A percentile compares a stretch with the other conserved stretches of the same genome.
Conservation (phyloP, 2,329 filamentous ascomycete genomes). For the Fusarium annulatum region DNA sequence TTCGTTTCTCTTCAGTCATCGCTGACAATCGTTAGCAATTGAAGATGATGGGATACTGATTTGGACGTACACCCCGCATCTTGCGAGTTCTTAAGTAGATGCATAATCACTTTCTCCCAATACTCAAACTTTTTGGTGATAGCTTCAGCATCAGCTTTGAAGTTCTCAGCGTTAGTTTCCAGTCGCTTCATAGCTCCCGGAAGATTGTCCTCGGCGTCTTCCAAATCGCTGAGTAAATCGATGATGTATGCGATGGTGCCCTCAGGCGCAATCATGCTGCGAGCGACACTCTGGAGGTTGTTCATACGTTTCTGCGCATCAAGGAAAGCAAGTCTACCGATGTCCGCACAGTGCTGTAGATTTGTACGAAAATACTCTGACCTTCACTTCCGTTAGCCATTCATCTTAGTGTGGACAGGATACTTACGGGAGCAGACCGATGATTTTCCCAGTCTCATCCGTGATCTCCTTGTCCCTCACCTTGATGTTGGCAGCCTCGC, state of each 20-base stretch:
- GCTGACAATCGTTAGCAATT: background rate
- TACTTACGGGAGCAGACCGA: background rate
- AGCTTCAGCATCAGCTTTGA: background rate
- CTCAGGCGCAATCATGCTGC: background rate
- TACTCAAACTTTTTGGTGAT: background rate
- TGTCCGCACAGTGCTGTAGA: background rate
- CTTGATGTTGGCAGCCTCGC: background rate
- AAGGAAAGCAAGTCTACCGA: background rate
- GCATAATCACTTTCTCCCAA: background rate
- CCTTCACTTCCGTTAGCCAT: background rate
- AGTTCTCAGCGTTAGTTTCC: background rate
- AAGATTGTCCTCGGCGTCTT: background rate
- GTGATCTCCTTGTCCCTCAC: background rate
- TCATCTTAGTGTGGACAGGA: rapidly evolving
- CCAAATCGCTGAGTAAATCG: background rate
- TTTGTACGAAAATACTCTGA: background rate
- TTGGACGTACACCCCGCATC: background rate
- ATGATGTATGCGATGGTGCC: background rate
- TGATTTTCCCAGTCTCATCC: background rate
- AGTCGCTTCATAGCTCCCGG: background rate
- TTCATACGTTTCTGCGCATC: background rate
- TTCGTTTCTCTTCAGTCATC: background rate
- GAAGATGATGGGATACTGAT: no score
- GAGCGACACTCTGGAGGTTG: background rate
- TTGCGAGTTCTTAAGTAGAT: background rate